These are phyloP conservation scores for Rhizopus microsporus DNA, from an alignment of 371 early-diverging fungal genomes.

Conservation along the genomic window DNA sequence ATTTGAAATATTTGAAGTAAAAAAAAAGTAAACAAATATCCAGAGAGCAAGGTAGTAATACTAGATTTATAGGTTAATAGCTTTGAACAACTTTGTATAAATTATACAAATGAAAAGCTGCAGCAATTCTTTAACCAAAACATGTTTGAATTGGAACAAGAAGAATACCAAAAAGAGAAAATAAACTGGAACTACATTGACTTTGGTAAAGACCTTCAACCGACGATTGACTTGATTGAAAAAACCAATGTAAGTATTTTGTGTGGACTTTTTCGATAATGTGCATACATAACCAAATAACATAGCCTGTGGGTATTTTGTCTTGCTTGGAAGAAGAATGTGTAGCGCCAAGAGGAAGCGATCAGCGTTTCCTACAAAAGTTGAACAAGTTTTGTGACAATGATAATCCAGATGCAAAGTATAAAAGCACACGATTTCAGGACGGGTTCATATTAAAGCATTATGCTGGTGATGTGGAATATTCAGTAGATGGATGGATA, in stretches of 20 bases:
- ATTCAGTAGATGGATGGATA: constrained; percentile 95
- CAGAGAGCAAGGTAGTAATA: too few species aligned
- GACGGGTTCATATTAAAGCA: constrained; percentile 95
- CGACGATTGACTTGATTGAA: constrained; percentile 99
- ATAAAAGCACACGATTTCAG: constrained; percentile 85
- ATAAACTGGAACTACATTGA: constrained; percentile 99
- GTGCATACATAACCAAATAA: too few species aligned
- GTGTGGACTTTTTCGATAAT: not conserved
- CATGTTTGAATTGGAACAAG: constrained; percentile 99
- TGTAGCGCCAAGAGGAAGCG: constrained; percentile 97
- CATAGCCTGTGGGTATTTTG: constrained; percentile 95
- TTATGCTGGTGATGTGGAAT: constrained; percentile 99
- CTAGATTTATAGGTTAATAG: constrained; percentile 72
- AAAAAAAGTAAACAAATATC: not conserved
- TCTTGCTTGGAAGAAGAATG: constrained; percentile 99
- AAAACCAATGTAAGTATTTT: constrained; percentile 73
- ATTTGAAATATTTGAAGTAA: constrained; percentile 98
- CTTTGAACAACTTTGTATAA: constrained; percentile 99
- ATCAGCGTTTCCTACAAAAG: constrained; percentile 96
- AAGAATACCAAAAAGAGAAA: constrained; percentile 96
- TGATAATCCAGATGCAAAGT: constrained; percentile 65
- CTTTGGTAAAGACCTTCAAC: constrained; percentile 99
- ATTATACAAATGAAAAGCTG: constrained; percentile 99
- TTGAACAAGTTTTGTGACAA: constrained; percentile 88
- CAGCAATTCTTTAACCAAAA: constrained; percentile 99